These are phyloP conservation scores for Tolypocladium cylindrosporum DNA, from an alignment of 2,329 filamentous ascomycete species.

Conservation along the genomic window DNA sequence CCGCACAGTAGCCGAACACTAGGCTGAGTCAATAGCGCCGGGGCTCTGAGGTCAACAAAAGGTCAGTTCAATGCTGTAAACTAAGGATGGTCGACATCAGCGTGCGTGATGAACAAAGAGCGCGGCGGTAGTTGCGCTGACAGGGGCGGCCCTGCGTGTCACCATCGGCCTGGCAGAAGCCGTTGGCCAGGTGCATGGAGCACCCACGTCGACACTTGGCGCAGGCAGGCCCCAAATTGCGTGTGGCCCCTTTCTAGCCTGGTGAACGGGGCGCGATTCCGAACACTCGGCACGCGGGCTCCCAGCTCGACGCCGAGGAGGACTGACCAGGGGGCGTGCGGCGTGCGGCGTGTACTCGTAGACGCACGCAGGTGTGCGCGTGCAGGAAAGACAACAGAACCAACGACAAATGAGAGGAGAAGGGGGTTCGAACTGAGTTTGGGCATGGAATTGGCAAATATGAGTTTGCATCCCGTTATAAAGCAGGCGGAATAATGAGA, in stretches of 20 bases:
- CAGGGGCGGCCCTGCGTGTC: background rate
- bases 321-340: background rate
- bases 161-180: background rate
- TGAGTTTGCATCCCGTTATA: background rate
- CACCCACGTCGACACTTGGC: background rate
- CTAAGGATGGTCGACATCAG: background rate
- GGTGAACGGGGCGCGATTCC: slow-evolving; percentile 1
- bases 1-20: background rate
- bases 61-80: background rate
- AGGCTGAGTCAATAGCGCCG: background rate
- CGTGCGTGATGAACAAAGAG: background rate
- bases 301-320: background rate
- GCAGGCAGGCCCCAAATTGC: background rate
- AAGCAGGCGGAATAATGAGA: background rate
- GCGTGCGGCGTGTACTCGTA: background rate
- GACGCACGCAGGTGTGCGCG: background rate
- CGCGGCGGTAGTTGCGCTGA: background rate
- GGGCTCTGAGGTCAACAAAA: background rate
- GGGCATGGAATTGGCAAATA: background rate
- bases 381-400: background rate
- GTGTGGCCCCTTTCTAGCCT: background rate
- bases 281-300: background rate
- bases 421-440: background rate
- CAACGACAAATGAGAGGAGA: background rate
- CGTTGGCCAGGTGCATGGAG: background rate